Conservation (phyloP, 2,329 filamentous ascomycete species). For the Phaeosphaeriaceae sp. region DNA sequence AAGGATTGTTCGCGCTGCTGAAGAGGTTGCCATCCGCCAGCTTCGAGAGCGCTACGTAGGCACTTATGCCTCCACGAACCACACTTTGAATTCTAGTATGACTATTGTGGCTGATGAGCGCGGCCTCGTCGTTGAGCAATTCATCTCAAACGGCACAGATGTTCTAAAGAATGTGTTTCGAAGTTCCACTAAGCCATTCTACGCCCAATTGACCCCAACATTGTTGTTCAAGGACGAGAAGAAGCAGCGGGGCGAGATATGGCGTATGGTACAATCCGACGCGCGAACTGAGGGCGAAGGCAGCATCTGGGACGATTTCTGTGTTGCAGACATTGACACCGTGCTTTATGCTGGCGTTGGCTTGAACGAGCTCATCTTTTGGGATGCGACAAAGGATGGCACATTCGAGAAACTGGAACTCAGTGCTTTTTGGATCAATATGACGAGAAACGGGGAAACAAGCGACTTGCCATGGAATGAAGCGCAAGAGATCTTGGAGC, state of each 20-base stretch:
- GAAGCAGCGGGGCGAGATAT: slow-evolving; percentile 42
- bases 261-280: slow-evolving; percentile 34
- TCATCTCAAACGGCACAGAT: slow-evolving; percentile 42
- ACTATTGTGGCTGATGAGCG: slow-evolving; percentile 34
- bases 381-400: slow-evolving; percentile 28
- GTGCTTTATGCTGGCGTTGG: slow-evolving; percentile 42
- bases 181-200: slow-evolving; percentile 11
- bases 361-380: slow-evolving; percentile 47
- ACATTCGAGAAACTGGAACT: slow-evolving; percentile 37
- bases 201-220: slow-evolving; percentile 36
- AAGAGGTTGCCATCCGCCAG: slow-evolving; percentile 37
- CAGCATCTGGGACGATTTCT: slow-evolving; percentile 47
- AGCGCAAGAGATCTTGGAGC: slow-evolving; percentile 13
- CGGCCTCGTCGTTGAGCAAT: slow-evolving; percentile 33
- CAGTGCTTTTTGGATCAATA: slow-evolving; percentile 40
- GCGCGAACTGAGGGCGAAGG: slow-evolving; percentile 16
- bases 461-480: neutral
- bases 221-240: slow-evolving; percentile 35
- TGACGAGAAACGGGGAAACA: slow-evolving; percentile 17
- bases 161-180: slow-evolving; percentile 17
- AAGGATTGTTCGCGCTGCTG: slow-evolving; percentile 41
- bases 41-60: slow-evolving; percentile 38
- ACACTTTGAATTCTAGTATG: slow-evolving; percentile 34
- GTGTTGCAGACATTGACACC: slow-evolving; percentile 40
- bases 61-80: slow-evolving; percentile 26